Conservation (phyloP, 2,329 filamentous ascomycete genomes). For the Thelonectria olida region DNA sequence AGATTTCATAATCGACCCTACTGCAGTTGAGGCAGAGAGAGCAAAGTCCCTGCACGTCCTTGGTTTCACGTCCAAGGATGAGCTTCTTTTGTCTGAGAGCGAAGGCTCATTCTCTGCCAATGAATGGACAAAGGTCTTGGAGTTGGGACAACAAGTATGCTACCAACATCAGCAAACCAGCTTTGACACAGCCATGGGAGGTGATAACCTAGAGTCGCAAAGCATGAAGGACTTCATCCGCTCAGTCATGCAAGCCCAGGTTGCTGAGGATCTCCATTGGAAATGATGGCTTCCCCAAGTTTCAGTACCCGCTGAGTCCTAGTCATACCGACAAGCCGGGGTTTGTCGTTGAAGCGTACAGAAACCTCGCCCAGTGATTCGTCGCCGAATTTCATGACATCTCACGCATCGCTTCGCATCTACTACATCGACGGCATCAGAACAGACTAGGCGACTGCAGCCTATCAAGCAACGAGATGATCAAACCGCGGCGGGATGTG, state of each 20-base stretch:
- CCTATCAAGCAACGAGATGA: constrained; percentile 6
- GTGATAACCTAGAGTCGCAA: constrained; percentile 52
- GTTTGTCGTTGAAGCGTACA: constrained; percentile 20
- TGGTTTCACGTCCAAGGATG: constrained; percentile 78
- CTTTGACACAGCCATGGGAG: constrained; percentile 56
- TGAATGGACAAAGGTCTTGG: constrained; percentile 78
- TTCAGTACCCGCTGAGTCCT: constrained; percentile 7
- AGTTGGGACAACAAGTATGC: constrained; percentile 73
- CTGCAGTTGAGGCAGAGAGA: constrained; percentile 66
- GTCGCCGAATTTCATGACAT: neutral
- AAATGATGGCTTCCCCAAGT: constrained; percentile 49
- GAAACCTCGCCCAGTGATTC: constrained; percentile 1
- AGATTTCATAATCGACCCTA: constrained; percentile 67
- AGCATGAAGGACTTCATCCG: constrained; percentile 69
- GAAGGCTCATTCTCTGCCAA: constrained; percentile 79
- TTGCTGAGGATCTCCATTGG: constrained; percentile 65
- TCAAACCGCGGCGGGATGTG: constrained; percentile 17
- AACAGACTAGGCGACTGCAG: neutral
- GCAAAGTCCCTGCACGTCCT: constrained; percentile 83
- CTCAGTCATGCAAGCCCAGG: constrained; percentile 66
- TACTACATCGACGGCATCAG: constrained; percentile 2
- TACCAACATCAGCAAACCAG: constrained; percentile 53
- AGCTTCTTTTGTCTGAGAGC: constrained; percentile 82
- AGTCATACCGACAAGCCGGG: constrained; percentile 20
- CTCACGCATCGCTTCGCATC: neutral